Evolutionary conservation across 2,329 filamentous ascomycete genomes (phyloP), one percentile per base, ranked within the genome.

Genomic region (Emydomyces testavorans): DNA sequence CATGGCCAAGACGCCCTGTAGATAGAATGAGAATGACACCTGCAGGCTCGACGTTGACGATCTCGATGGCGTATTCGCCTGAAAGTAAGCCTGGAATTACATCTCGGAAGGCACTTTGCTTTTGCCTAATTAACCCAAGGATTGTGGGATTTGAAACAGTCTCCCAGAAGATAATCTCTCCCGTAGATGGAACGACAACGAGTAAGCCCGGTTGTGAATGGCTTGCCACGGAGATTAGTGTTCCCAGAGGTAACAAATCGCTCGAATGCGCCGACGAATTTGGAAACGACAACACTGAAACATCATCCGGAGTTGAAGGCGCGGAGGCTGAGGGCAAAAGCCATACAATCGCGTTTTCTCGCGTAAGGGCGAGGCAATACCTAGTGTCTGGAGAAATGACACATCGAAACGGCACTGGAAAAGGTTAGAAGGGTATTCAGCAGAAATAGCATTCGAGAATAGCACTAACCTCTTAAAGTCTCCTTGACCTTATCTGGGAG

Each of bases 81-180:
- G 82, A 84, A 46, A 82, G 79, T 66, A 95, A 75, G 52, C 83
- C 83, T 2, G 78, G 73, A 52, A 94, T 79, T 2, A 71, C 71
- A 38, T 85, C 79, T 59, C 93, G 86, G 13, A 94, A 78, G 13
- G 85, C 85, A 54, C 80, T 82, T 54, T 84, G 80, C 59, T 85
- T 84, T 61, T 93, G 83, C 54, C 84, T 82, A 59, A 90, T 85
- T 34, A 93, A 78, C 53, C 85, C 85, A 48, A 93, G 75, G 0
- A 86, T 87, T 32, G 88, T 85, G 7, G 87, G 88, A 63, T 81
- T 88, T 48, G 90, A 88, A 53, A 96, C 85, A 32, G 87, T 93
- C 63, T 96, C 92, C 88, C 92, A 96, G 65, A 92, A 96, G 37
- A 86, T 82, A 45, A 96, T 79, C 64, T 82, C 89, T 45, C 92